phyloP scores from a whole-genome alignment of 495 filamentous ascomycete genomes.

The Tricharina praecox region DNA sequence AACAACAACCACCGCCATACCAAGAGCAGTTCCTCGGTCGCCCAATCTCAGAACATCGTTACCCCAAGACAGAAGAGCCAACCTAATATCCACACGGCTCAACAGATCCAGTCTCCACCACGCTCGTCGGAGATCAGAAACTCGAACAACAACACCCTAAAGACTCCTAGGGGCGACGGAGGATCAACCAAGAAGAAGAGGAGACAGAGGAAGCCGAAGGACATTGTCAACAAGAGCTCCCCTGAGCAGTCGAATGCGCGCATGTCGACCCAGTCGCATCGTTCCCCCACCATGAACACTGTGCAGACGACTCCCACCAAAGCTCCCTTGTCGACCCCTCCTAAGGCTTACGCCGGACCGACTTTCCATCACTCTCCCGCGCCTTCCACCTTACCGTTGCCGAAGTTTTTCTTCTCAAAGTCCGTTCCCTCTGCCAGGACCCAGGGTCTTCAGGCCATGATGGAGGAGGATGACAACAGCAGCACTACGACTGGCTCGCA shows the following conservation, averaged over 20 bases:
- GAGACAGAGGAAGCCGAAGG: slow-evolving; percentile 2
- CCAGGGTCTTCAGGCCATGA: slow-evolving; percentile 25
- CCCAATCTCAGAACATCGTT: slow-evolving; percentile 7
- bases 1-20: slow-evolving; percentile 22
- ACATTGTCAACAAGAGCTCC: slow-evolving; percentile 1
- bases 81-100: slow-evolving; percentile 10
- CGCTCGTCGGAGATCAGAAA: not conserved
- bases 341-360: slow-evolving; percentile 68
- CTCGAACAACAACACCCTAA: not conserved
- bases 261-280: not conserved
- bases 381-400: slow-evolving; percentile 80
- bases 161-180: not conserved
- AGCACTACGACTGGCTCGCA: slow-evolving; percentile 16
- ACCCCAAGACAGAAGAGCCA: slow-evolving; percentile 6
- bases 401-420: slow-evolving; percentile 79
- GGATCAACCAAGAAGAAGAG: not conserved
- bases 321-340: slow-evolving; percentile 33
- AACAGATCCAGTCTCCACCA: slow-evolving; percentile 6
- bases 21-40: slow-evolving; percentile 16
- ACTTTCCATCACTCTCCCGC: slow-evolving; percentile 93
- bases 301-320: not conserved
- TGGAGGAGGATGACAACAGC: slow-evolving; percentile 29
- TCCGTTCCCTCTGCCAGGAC: slow-evolving; percentile 45
- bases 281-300: not conserved
- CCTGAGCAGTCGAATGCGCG: not conserved